Evolutionary conservation across 306 rosid species (phyloP).

Genomic region (Trichosanthes truncata): DNA sequence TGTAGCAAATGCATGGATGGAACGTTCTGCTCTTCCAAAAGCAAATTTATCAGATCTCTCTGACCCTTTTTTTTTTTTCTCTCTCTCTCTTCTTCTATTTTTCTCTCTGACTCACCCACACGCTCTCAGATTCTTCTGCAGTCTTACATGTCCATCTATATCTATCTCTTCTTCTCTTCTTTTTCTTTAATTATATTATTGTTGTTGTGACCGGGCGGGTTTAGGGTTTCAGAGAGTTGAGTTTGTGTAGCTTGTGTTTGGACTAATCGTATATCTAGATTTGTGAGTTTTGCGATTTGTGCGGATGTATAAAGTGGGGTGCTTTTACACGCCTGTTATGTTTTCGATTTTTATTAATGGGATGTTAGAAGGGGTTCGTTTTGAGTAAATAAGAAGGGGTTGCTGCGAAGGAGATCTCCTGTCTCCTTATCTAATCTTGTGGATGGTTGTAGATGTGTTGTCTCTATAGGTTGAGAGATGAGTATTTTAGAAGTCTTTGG

Average conservation of each 20-base stretch:
- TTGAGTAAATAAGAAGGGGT: too few species aligned
- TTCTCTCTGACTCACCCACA: constrained; percentile 7
- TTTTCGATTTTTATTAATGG: too few species aligned
- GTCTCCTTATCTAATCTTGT: too few species aligned
- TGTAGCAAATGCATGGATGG: constrained; percentile 43
- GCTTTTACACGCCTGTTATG: too few species aligned
- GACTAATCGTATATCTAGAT: neutral
- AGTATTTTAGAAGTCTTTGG: too few species aligned
- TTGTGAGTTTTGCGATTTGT: too few species aligned
- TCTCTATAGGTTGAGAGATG: too few species aligned
- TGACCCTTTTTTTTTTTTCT: neutral
- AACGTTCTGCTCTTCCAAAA: constrained; percentile 41
- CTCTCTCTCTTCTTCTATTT: neutral
- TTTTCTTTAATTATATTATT: neutral
- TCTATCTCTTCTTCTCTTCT: neutral
- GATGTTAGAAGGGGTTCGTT: too few species aligned
- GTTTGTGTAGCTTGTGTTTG: neutral
- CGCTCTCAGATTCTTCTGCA: constrained; percentile 14
- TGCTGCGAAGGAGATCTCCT: too few species aligned
- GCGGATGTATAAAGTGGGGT: too few species aligned
- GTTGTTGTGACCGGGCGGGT: neutral
- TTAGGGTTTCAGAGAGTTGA: neutral
- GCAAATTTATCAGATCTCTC: constrained; percentile 27
- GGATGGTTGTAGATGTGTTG: too few species aligned
- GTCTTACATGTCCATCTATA: constrained; percentile 1